Evolutionary conservation across 208 protist genomes (phyloP).

Genomic region (Tritrichomonas musculus): DNA sequence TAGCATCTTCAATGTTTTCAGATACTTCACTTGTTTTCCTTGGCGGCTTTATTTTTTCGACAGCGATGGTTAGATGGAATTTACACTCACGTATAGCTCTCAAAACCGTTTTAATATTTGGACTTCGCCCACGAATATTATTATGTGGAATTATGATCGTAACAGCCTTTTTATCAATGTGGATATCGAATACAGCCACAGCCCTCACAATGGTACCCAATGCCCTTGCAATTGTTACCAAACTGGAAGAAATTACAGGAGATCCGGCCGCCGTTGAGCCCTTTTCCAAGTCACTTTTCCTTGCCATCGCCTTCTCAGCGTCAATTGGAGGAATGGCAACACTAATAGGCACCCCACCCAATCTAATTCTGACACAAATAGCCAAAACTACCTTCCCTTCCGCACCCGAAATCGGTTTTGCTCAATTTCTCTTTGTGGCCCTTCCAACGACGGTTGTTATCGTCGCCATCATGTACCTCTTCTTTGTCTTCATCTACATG

Average conservation of each 20-base stretch:
- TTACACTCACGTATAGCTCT: constrained; percentile 42
- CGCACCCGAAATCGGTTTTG: background rate
- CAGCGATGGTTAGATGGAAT: constrained; percentile 40
- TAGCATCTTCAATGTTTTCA: constrained; percentile 38
- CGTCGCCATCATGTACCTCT: background rate
- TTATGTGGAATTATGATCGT: constrained; percentile 44
- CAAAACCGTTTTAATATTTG: constrained; percentile 29
- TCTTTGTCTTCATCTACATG: background rate
- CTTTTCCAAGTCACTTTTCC: background rate
- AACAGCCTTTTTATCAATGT: constrained; percentile 46
- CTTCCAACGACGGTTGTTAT: background rate
- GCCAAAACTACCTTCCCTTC: background rate
- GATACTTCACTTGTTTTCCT: constrained; percentile 47
- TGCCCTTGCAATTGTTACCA: background rate
- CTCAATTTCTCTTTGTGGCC: constrained; percentile 19
- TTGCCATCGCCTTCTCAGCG: background rate
- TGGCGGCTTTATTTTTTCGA: constrained; percentile 43
- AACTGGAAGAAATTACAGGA: constrained; percentile 19
- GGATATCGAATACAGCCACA: constrained; percentile 46
- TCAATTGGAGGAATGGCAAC: constrained; percentile 46
- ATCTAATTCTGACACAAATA: constrained; percentile 40
- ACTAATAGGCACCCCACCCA: constrained; percentile 46
- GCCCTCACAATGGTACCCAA: constrained; percentile 16
- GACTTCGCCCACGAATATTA: constrained; percentile 28
- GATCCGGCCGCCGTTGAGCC: background rate